phyloP scores from a whole-genome alignment of 2,329 filamentous ascomycete species.

The Talaromyces funiculosus region DNA sequence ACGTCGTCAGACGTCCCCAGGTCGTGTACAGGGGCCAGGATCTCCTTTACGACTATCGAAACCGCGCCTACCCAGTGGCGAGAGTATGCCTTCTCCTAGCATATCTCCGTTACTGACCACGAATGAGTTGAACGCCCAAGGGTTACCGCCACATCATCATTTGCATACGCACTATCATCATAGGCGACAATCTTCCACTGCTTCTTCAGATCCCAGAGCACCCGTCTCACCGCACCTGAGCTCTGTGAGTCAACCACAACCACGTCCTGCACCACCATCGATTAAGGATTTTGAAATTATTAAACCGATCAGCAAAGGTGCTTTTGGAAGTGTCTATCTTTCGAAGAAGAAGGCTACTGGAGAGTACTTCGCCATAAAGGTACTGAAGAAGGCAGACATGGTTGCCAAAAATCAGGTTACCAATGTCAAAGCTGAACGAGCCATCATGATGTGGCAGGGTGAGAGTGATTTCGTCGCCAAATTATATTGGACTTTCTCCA shows the following conservation, averaged over 20 bases:
- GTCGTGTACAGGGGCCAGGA: conserved; percentile 66
- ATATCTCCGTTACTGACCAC: conserved; percentile 80
- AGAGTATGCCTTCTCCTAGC: conserved; percentile 69
- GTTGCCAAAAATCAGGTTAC: conserved; percentile 99
- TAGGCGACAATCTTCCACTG: conserved; percentile 83
- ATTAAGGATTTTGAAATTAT: conserved; percentile 99
- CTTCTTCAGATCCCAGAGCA: conserved; percentile 62
- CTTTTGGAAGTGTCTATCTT: conserved; percentile 94
- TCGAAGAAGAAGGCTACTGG: conserved; percentile 98
- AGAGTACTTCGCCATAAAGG: conserved; percentile 98
- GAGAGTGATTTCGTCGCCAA: conserved; percentile 99
- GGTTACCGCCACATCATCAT: conserved; percentile 50
- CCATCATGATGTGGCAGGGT: conserved; percentile 99
- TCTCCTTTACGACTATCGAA: conserved; percentile 84
- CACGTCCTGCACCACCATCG: conserved; percentile 82
- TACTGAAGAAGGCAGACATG: conserved; percentile 99
- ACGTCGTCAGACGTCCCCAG: conserved; percentile 82
- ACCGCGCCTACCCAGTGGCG: conserved; percentile 59
- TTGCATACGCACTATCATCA: conserved; percentile 56
- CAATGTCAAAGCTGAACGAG: conserved; percentile 96
- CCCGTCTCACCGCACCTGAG: conserved; percentile 78
- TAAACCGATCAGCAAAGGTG: conserved; percentile 97
- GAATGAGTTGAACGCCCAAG: conserved; percentile 56
- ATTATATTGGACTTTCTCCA: conserved; percentile 98
- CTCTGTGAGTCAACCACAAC: conserved; percentile 73